Evolutionary conservation across 2,329 filamentous ascomycete species (phyloP), one percentile per base, ranked within the genome.

Genomic region (Hymenoscyphus linearis): DNA sequence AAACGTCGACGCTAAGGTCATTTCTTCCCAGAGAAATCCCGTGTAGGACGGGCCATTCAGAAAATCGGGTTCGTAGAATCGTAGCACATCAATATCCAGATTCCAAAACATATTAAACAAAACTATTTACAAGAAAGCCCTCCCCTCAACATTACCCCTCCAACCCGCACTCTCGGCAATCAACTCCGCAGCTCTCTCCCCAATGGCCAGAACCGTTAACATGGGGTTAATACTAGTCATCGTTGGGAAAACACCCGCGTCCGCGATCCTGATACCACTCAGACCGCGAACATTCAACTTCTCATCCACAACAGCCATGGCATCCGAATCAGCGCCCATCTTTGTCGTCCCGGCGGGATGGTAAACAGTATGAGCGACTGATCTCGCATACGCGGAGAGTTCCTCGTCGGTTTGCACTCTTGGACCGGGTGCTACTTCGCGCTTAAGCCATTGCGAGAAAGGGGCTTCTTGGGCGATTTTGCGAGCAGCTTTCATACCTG

Each of bases 161-260:
- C 85, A 88, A 22, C 85, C 85, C 62, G 84, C 89, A 67, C 91
- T 85, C 72, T 87, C 81, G 34, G 88, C 88, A 72, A 96, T 88
- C 74, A 96, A 75, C 80, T 96, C 92, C 0, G 92, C 92, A 5
- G 86, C 88, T 61, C 89, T 82, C 83, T 96, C 92, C 7, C 90
- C 92, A 69, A 96, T 85, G 58, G 85, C 88, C 72, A 96, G 76
- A 4, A 96, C 91, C 1, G 91, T 96, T 72, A 96, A 78, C 92
- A 96, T 95, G 62, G 90, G 91, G 78, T 96, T 96, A 74, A 95
- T 88, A 59, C 84, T 89, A 53, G 89, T 82, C 85, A 96, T 96
- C 64, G 89, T 89, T 0, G 91, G 92, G 80, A 96, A 96, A 57
- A 96, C 84, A 70, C 91, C 90, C 0, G 91, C 91, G 74, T 96